Evolutionary conservation across 148 eudicot genomes (phyloP).

Genomic region (Rhododendron molle): DNA sequence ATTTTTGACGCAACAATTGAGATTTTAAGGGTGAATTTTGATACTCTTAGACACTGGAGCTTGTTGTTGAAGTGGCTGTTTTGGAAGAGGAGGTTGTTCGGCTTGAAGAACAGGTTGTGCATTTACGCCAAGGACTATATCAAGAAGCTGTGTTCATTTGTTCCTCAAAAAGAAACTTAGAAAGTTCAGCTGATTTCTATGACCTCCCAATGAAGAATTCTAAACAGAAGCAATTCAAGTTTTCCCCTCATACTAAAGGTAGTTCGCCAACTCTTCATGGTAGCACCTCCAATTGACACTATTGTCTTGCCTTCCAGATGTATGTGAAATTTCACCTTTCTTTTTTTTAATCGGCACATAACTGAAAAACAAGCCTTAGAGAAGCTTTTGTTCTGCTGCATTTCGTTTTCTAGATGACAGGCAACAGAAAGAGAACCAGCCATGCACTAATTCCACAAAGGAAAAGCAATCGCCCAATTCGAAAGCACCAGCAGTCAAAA

Average conservation of each 20-base stretch:
- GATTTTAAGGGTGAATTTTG: background rate
- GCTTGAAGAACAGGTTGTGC: constrained; percentile 74
- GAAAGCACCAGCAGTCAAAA: constrained; percentile 28
- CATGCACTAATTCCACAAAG: constrained; percentile 21
- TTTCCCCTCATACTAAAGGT: constrained; percentile 11
- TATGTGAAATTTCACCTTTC: background rate
- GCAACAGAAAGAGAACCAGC: constrained; percentile 41
- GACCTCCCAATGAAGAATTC: constrained; percentile 26
- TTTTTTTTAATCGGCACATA: background rate
- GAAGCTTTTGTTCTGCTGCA: background rate
- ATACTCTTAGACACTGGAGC: constrained; percentile 55
- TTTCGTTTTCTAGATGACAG: constrained; percentile 27
- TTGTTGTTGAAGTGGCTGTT: constrained; percentile 84
- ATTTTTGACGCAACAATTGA: background rate
- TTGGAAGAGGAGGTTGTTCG: constrained; percentile 82
- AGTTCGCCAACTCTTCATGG: constrained; percentile 20
- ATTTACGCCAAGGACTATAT: constrained; percentile 26
- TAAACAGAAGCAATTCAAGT: constrained; percentile 29
- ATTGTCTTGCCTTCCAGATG: constrained; percentile 23
- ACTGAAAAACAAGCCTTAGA: background rate
- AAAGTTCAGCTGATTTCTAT: constrained; percentile 22
- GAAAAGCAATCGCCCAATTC: constrained; percentile 29
- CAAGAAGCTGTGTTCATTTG: background rate
- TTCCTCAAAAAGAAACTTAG: background rate
- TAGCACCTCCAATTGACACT: constrained; percentile 12